These are phyloP conservation scores for Apophysomyces variabilis DNA, from an alignment of 371 early-diverging fungal species.

Conservation along the genomic window DNA sequence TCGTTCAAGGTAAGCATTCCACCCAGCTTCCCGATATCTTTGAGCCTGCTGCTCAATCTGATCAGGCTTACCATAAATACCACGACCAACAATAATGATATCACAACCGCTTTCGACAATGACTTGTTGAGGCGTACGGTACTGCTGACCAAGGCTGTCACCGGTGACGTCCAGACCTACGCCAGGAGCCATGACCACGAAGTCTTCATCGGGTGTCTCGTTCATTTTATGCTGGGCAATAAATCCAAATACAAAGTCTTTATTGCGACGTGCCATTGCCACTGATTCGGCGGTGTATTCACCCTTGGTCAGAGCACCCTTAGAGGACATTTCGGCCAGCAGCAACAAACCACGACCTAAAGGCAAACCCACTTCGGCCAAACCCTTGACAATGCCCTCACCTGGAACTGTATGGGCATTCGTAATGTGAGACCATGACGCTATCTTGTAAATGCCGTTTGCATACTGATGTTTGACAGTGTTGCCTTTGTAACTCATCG, in stretches of 20 bases:
- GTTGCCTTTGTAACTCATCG: constrained; percentile 66
- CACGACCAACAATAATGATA: constrained; percentile 97
- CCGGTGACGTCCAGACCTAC: constrained; percentile 83
- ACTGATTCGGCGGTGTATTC: constrained; percentile 86
- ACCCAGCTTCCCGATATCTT: constrained; percentile 90
- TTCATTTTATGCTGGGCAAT: constrained; percentile 83
- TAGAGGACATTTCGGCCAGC: constrained; percentile 96
- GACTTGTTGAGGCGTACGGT: constrained; percentile 88
- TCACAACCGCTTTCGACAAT: constrained; percentile 87
- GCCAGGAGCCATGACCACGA: constrained; percentile 94
- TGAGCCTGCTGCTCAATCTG: constrained; percentile 75
- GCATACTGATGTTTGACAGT: constrained; percentile 95
- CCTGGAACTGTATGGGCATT: constrained; percentile 96
- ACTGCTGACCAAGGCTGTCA: constrained; percentile 94
- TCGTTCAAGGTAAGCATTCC: constrained; percentile 88
- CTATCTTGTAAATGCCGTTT: constrained; percentile 89
- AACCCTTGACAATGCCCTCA: constrained; percentile 92
- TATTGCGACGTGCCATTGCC: constrained; percentile 83
- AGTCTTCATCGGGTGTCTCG: constrained; percentile 73
- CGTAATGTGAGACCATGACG: constrained; percentile 94
- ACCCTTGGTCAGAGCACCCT: constrained; percentile 83
- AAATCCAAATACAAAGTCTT: constrained; percentile 94
- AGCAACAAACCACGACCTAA: constrained; percentile 83
- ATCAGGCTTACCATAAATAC: constrained; percentile 86
- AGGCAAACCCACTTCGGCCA: constrained; percentile 85